A percentile compares a stretch with the other conserved stretches of the same genome.
Evolutionary conservation across 345 rosid genomes (phyloP).

Genomic region (Linum usitatissimum): DNA sequence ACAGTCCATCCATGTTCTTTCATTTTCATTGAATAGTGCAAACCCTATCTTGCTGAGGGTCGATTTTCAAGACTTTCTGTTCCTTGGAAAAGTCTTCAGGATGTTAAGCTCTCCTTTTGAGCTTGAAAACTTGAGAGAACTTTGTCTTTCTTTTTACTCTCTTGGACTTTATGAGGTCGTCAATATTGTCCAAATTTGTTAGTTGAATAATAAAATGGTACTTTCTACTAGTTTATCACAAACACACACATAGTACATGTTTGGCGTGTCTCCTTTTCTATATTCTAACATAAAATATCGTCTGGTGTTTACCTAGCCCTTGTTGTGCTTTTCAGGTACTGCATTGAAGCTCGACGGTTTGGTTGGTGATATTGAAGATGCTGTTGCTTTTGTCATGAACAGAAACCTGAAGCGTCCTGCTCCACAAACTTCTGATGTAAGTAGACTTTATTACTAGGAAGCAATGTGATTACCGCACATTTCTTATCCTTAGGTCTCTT

Average conservation of each 20-base stretch:
- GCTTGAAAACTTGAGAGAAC: background rate
- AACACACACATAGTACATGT: background rate
- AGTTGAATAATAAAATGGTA: background rate
- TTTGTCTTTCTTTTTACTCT: background rate
- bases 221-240: no score
- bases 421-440: slow-evolving; percentile 48
- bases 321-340: slow-evolving; percentile 53
- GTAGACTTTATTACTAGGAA: slow-evolving; percentile 16
- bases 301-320: background rate
- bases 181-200: background rate
- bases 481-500: background rate
- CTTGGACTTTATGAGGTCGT: background rate
- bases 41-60: background rate
- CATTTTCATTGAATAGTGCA: background rate
- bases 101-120: background rate
- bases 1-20: background rate
- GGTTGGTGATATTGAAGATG: slow-evolving; percentile 90
- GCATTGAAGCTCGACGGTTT: slow-evolving; percentile 71
- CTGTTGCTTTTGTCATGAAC: slow-evolving; percentile 56
- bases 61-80: background rate
- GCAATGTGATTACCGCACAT: slow-evolving; percentile 2
- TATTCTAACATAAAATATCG: background rate
- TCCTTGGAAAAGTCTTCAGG: background rate
- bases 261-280: background rate
- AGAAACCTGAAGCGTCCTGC: slow-evolving; percentile 45